Percentiles rank a stretch among this genome's conserved stretches.
These are phyloP conservation scores for Cenchrus americanus DNA, from an alignment of 176 grass and related monocot genomes.

Conservation along the genomic window DNA sequence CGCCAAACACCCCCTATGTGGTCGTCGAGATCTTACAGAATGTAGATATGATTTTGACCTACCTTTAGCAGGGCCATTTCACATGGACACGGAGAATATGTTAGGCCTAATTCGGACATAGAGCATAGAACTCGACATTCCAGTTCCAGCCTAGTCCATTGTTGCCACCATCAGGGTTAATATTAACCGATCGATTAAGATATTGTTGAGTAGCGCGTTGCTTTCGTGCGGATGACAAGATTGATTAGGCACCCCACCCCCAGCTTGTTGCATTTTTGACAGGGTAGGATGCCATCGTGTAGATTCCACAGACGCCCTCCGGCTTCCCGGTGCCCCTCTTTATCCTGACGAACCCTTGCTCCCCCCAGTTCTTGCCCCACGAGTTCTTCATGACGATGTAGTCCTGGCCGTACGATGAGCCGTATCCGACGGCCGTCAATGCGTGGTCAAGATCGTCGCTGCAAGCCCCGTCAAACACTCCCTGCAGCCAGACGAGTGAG, in stretches of 20 bases:
- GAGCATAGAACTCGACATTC: too few species aligned
- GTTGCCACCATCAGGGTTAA: too few species aligned
- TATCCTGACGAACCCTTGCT: conserved; percentile 79
- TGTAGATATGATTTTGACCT: background rate
- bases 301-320: conserved; percentile 70
- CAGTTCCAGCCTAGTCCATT: too few species aligned
- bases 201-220: background rate
- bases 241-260: conserved; percentile 39
- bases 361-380: conserved; percentile 75
- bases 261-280: conserved; percentile 40
- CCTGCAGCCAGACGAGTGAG: conserved; percentile 43
- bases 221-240: conserved; percentile 37
- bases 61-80: background rate
- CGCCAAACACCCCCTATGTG: too few species aligned
- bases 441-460: conserved; percentile 67
- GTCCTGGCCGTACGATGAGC: conserved; percentile 56
- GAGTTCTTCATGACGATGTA: conserved; percentile 88
- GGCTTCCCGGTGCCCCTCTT: conserved; percentile 68
- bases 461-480: conserved; percentile 72
- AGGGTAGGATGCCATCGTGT: conserved; percentile 82
- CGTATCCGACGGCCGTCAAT: conserved; percentile 76
- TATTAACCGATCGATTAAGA: too few species aligned
- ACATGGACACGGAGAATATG: too few species aligned
- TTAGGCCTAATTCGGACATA: too few species aligned
- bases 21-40: too few species aligned